Conservation (phyloP, 352 stramenopile genomes). For the Globisporangium perplexum region DNA sequence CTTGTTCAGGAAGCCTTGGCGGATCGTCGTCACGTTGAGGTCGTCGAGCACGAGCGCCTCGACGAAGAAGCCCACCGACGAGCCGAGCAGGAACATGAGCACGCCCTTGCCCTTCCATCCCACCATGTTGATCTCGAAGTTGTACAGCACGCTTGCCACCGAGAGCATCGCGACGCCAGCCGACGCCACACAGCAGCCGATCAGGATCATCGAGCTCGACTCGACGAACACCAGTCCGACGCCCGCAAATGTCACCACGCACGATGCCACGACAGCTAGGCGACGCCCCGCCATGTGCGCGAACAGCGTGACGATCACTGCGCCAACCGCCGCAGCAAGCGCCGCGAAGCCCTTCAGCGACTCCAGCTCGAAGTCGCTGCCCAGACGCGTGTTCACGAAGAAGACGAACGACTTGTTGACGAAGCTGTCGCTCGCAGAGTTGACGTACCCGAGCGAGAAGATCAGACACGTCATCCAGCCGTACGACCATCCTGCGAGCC, state of each 20-base stretch:
- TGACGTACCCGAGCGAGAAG: constrained; percentile 82
- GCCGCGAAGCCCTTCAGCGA: constrained; percentile 72
- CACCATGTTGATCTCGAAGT: constrained; percentile 85
- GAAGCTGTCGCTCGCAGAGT: constrained; percentile 63
- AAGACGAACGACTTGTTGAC: constrained; percentile 83
- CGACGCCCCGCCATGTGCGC: constrained; percentile 60
- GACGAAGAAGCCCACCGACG: constrained; percentile 67
- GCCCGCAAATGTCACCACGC: constrained; percentile 52
- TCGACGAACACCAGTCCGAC: constrained; percentile 63
- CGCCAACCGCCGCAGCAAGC: constrained; percentile 40
- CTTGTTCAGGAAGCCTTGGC: constrained; percentile 53
- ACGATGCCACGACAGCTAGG: constrained; percentile 54
- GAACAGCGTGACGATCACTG: constrained; percentile 38
- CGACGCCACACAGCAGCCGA: constrained; percentile 62
- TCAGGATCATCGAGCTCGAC: constrained; percentile 58
- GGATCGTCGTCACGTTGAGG: constrained; percentile 69
- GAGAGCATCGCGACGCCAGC: constrained; percentile 76
- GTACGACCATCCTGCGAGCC: constrained; percentile 66
- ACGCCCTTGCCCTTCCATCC: constrained; percentile 86
- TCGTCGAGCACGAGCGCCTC: constrained; percentile 66
- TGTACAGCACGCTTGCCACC: constrained; percentile 72
- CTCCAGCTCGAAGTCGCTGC: constrained; percentile 42
- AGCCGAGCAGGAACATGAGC: constrained; percentile 74
- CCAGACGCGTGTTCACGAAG: constrained; percentile 58
- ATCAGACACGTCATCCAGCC: constrained; percentile 78